Evolutionary conservation across 495 filamentous ascomycete genomes (phyloP).

Genomic region (Trypethelium eluteriae): DNA sequence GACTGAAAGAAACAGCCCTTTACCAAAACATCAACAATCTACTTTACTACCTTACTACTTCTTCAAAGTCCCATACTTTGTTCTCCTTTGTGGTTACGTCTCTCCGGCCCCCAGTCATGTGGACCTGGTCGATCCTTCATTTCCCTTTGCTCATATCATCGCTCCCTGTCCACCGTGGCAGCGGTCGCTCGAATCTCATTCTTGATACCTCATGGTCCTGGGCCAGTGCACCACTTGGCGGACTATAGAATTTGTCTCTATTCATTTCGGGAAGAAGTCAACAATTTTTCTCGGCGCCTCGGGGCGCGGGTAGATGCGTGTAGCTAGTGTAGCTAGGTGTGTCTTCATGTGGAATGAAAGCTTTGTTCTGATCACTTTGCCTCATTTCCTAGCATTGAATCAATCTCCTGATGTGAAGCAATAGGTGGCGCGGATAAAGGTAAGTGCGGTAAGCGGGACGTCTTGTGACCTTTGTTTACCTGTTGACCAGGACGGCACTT

Average conservation of each 20-base stretch:
- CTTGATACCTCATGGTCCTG: conserved; percentile 11
- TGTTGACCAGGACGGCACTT: too few relatives aligned
- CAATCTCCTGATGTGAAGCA: neutral
- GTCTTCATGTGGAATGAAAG: conserved; percentile 6
- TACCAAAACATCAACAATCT: too few relatives aligned
- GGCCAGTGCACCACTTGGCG: neutral
- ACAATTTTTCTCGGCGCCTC: neutral
- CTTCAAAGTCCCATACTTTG: too few relatives aligned
- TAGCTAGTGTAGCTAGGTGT: conserved; percentile 13
- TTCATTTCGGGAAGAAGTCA: neutral
- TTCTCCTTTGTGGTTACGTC: too few relatives aligned
- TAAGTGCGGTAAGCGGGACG: too few relatives aligned
- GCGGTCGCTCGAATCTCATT: neutral
- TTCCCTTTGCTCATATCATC: neutral
- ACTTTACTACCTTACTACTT: too few relatives aligned
- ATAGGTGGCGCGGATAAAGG: neutral
- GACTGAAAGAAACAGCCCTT: too few relatives aligned
- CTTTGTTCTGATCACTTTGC: neutral
- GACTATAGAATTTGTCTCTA: neutral
- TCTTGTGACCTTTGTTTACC: too few relatives aligned
- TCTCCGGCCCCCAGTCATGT: neutral
- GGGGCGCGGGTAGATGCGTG: conserved; percentile 2
- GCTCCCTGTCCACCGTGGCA: neutral
- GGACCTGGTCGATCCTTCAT: neutral
- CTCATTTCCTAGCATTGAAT: neutral